Evolutionary conservation across 306 rosid species (phyloP).

Genomic region (Hippophae rhamnoides): DNA sequence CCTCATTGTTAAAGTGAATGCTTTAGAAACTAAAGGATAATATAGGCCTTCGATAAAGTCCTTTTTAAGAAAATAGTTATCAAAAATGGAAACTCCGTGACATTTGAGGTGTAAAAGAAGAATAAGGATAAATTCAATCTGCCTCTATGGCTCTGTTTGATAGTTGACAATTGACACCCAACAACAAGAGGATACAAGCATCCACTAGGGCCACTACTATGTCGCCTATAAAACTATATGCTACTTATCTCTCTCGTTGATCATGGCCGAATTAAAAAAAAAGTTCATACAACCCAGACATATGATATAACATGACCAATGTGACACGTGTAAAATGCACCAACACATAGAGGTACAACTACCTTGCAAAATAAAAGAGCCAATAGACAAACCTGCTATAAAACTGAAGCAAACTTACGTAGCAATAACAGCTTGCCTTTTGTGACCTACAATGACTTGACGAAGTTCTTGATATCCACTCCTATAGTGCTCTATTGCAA

Average conservation of each 20-base stretch:
- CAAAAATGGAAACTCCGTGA: too few species aligned
- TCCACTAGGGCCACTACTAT: too few species aligned
- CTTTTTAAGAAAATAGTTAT: too few species aligned
- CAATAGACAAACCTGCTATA: background rate
- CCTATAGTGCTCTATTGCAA: slow-evolving; percentile 64
- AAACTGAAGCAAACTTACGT: slow-evolving; percentile 13
- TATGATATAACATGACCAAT: background rate
- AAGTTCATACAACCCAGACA: background rate
- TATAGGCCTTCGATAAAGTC: too few species aligned
- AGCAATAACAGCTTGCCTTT: slow-evolving; percentile 31
- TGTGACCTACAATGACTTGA: slow-evolving; percentile 39
- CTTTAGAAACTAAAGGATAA: too few species aligned
- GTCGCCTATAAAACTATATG: too few species aligned
- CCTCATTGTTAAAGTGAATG: too few species aligned
- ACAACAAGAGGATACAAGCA: too few species aligned
- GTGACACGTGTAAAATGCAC: background rate
- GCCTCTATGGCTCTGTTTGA: too few species aligned
- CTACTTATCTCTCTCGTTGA: background rate
- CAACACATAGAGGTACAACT: slow-evolving; percentile 8
- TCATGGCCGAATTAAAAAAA: background rate
- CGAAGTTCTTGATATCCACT: slow-evolving; percentile 62
- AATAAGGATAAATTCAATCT: too few species aligned
- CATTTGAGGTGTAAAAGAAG: too few species aligned
- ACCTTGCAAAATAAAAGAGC: slow-evolving; percentile 2
- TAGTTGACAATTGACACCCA: too few species aligned